Percentiles rank a stretch among this genome's conserved stretches.
These are phyloP conservation scores for Urostyla sp. DNA, from an alignment of 73 alveolate genomes.

Conservation along the genomic window DNA sequence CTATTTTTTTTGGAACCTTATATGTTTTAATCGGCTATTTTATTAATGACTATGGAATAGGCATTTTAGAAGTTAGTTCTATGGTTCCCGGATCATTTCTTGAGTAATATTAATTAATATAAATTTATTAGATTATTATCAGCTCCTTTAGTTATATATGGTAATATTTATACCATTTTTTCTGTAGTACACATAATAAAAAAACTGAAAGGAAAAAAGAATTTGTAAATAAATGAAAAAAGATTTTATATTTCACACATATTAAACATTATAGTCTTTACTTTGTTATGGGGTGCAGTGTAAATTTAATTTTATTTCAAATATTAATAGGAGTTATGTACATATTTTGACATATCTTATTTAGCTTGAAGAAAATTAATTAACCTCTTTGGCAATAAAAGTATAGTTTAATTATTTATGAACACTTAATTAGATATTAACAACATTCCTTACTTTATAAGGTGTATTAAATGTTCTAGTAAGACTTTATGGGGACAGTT, in stretches of 20 bases:
- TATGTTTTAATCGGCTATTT: too few species aligned
- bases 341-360: constrained; percentile 2
- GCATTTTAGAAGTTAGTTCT: constrained; percentile 36
- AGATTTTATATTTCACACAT: constrained; percentile 9
- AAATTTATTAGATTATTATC: background rate
- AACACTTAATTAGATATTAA: too few species aligned
- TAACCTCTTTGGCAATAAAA: background rate
- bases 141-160: constrained; percentile 26
- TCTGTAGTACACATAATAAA: background rate
- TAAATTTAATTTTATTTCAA: background rate
- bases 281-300: constrained; percentile 1
- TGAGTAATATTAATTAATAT: constrained; percentile 1
- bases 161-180: constrained; percentile 7
- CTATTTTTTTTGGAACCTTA: background rate
- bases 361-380: constrained; percentile 3
- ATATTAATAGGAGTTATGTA: background rate
- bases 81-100: constrained; percentile 18
- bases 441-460: too few species aligned
- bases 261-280: background rate
- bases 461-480: too few species aligned
- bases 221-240: constrained; percentile 1
- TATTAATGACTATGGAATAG: constrained; percentile 24
- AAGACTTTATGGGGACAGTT: too few species aligned
- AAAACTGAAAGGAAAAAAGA: background rate
- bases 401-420: background rate